Evolutionary conservation across 208 protist genomes (phyloP).

Genomic region (Crithidia thermophila): DNA sequence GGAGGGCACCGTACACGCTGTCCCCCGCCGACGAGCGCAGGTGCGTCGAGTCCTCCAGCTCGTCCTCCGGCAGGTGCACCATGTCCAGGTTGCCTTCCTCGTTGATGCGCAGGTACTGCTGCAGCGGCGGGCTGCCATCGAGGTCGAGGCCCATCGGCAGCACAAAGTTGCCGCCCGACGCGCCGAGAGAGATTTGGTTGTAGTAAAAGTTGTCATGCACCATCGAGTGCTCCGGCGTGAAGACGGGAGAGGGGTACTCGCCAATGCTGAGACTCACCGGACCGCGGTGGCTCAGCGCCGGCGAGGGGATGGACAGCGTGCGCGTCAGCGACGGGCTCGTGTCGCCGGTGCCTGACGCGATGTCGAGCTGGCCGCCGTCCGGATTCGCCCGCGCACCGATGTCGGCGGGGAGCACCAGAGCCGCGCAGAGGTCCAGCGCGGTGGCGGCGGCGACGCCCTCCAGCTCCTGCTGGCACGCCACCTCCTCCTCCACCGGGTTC

Average conservation of each 20-base stretch:
- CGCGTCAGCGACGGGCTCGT: constrained; percentile 34
- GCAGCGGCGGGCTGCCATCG: constrained; percentile 32
- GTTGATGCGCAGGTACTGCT: constrained; percentile 87
- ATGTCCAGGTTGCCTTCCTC: constrained; percentile 82
- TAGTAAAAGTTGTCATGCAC: constrained; percentile 85
- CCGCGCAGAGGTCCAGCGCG: constrained; percentile 65
- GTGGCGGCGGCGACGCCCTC: constrained; percentile 75
- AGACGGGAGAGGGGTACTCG: constrained; percentile 40
- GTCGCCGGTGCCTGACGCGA: constrained; percentile 25
- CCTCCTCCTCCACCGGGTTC: constrained; percentile 48
- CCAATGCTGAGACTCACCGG: constrained; percentile 32
- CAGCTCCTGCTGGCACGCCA: constrained; percentile 76
- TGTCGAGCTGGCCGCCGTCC: constrained; percentile 13
- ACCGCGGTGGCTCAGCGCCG: constrained; percentile 37
- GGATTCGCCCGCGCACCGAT: constrained; percentile 10
- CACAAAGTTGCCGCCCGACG: constrained; percentile 78
- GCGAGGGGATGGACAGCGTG: constrained; percentile 39
- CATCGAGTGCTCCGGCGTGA: constrained; percentile 63
- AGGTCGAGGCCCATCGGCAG: constrained; percentile 52
- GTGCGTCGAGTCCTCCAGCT: constrained; percentile 51
- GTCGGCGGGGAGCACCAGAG: constrained; percentile 50
- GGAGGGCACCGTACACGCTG: constrained; percentile 37
- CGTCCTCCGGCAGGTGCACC: constrained; percentile 63
- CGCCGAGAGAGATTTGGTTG: constrained; percentile 55
- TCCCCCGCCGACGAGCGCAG: constrained; percentile 34